Evolutionary conservation across 2,329 filamentous ascomycete species (phyloP).

Genomic region (Oidium heveae): DNA sequence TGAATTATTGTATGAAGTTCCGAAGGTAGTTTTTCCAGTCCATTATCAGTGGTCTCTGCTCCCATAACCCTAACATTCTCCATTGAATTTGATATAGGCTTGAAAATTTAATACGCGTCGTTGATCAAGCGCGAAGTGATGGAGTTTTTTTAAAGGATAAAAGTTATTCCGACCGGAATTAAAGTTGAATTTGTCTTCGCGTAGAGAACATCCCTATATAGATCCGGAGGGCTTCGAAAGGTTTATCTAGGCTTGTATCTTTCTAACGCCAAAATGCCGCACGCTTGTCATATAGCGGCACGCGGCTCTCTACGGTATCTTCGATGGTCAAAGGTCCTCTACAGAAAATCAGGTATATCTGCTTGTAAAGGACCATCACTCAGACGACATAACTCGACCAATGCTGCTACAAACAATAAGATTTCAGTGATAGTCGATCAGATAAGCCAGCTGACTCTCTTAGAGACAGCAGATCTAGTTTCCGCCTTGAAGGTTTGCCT

Average conservation of each 20-base stretch:
- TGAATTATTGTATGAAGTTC: slow-evolving; percentile 45
- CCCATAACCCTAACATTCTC: slow-evolving; percentile 13
- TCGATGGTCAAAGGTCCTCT: slow-evolving; percentile 19
- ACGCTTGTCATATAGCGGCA: slow-evolving; percentile 36
- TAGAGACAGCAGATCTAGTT: slow-evolving; percentile 94
- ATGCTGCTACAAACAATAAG: slow-evolving; percentile 56
- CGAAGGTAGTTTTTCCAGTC: slow-evolving; percentile 35
- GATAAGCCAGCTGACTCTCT: slow-evolving; percentile 89
- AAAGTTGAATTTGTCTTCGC: no score
- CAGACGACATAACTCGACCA: slow-evolving; percentile 75
- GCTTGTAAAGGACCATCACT: neutral
- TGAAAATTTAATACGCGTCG: no score
- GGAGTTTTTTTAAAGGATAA: no score
- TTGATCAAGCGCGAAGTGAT: no score
- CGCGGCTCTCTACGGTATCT: slow-evolving; percentile 39
- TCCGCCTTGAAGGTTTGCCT: slow-evolving; percentile 65
- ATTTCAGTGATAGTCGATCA: slow-evolving; percentile 89
- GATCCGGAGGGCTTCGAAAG: no score
- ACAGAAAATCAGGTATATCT: neutral
- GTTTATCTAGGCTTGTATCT: no score
- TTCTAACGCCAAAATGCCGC: slow-evolving; percentile 22
- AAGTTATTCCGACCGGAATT: no score
- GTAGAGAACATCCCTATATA: no score
- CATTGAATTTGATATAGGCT: slow-evolving; percentile 18
- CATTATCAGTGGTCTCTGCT: slow-evolving; percentile 6